Percentiles rank a stretch among this genome's conserved stretches.
Evolutionary conservation across 768 basidiomycete species (phyloP).

Genomic region (Dioszegia aurantiaca): DNA sequence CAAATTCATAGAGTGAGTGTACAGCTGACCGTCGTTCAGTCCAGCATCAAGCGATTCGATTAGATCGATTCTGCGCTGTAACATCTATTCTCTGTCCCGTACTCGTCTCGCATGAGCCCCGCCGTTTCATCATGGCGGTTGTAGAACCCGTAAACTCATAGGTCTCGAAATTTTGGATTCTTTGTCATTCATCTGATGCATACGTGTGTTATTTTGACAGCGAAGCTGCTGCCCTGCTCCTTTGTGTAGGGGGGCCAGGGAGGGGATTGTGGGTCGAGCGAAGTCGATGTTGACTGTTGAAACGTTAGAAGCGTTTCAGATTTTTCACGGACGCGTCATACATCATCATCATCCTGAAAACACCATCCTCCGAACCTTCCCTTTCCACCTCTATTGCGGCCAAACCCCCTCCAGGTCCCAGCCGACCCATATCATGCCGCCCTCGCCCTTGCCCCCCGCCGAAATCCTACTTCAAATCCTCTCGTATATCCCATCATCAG

Average conservation of each 20-base stretch:
- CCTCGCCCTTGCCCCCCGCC: not conserved
- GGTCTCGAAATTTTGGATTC: not conserved
- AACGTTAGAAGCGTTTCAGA: no score
- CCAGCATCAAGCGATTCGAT: conserved; percentile 17
- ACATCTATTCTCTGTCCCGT: not conserved
- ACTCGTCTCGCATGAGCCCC: not conserved
- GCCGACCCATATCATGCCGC: not conserved
- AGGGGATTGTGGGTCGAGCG: no score
- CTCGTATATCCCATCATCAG: not conserved
- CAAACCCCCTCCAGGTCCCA: no score
- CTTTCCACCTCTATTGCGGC: no score
- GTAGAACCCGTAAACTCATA: conserved; percentile 8
- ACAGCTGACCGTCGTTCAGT: not conserved
- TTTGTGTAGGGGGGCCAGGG: no score
- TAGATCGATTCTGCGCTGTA: conserved; percentile 2
- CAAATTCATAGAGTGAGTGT: not conserved
- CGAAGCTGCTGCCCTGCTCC: no score
- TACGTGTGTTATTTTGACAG: conserved; percentile 3
- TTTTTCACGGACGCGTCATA: no score
- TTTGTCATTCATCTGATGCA: conserved; percentile 19
- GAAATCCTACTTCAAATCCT: not conserved
- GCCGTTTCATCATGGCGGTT: conserved; percentile 16
- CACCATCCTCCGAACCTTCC: no score
- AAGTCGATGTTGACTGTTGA: no score
- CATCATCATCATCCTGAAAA: no score